These are phyloP conservation scores for Schwanniomyces vanrijiae DNA, from an alignment of 805 yeast genomes.

Conservation along the genomic window DNA sequence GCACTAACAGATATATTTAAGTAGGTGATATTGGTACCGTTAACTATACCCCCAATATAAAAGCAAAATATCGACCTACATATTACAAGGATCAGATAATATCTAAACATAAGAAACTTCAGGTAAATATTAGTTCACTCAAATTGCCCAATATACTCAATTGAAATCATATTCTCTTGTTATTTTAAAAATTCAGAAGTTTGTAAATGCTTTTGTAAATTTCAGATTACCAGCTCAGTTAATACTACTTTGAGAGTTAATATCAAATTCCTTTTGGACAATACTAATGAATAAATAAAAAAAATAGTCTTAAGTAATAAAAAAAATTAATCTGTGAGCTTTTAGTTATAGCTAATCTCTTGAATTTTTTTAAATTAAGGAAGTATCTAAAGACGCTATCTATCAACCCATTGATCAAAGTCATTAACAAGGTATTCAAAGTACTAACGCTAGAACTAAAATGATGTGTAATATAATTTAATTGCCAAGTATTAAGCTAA, in stretches of 20 bases:
- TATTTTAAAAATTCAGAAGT: conserved; percentile 19
- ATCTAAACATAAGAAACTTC: conserved; percentile 17
- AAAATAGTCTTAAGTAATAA: conserved; percentile 9
- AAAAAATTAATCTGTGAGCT: conserved; percentile 15
- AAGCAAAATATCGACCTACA: conserved; percentile 13
- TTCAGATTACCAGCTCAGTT: conserved; percentile 17
- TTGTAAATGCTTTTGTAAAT: conserved; percentile 15
- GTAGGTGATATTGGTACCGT: conserved; percentile 18
- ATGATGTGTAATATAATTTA: conserved; percentile 16
- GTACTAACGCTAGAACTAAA: conserved; percentile 22
- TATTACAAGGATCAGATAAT: conserved; percentile 20
- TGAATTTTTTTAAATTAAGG: conserved; percentile 13
- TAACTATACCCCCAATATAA: conserved; percentile 19
- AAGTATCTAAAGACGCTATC: conserved; percentile 16
- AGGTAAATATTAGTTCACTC: conserved; percentile 15
- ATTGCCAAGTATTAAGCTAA: conserved; percentile 22
- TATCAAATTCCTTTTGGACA: conserved; percentile 4
- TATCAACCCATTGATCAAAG: conserved; percentile 13
- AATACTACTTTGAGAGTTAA: conserved; percentile 4
- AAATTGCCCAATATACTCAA: conserved; percentile 23
- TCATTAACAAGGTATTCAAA: conserved; percentile 19
- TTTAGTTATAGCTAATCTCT: conserved; percentile 9
- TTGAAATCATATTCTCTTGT: conserved; percentile 18
- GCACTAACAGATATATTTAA: conserved; percentile 21
- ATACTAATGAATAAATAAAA: conserved; percentile 18